Base-by-base conservation (phyloP, 345 rosid genomes). In the Corchorus olitorius region DNA sequence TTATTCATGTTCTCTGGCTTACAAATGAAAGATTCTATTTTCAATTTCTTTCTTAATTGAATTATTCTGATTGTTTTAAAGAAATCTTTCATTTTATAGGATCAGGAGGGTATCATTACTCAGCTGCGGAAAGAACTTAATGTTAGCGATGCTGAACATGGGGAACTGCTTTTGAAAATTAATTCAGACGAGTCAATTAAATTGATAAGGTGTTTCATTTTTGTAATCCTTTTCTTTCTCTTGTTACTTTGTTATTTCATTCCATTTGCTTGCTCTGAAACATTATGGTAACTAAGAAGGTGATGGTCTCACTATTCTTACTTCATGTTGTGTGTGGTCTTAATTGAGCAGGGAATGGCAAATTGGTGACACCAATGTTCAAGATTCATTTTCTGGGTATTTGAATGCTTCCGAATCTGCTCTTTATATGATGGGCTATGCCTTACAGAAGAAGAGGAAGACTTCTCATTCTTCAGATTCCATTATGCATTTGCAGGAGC, bases 51-150 rank as follows among this genome's bases (percentile, higher is more conserved):
- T 20, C 1, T 37, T 22, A 53, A 6, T 48, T 61, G 11, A 55
- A 56, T 37, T 5, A 27, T 59, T 16, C 12, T 56, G 16, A 54
- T 70, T 16, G 61, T 45, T 1, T 56, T 12, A 20, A 69, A 16
- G 1, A 46, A 46, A 14, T 33, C 55, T 37, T 54, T 67, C 53
- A 34, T 49, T 49, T 41, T 58, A 63, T 62, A 83, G 83, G 86
- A 35, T 13, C 80, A 83, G 78, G 83, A 80, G 78, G 78, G 72
- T 35, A 78, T 83, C 55, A 78, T 80, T 37, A 83, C 81, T 8
- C 70, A 77, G 39, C 73, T 83, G 72, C 75, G 82, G 45, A 67
- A 75, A 72, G 82, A 83, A 63, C 86, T 83, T 63, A 75, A 83
- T 66, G 76, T 83, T 17, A 75, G 80, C 33, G 82, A 77, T 73